Conservation (phyloP, 768 basidiomycete genomes). For the Tricholoma hemisulphureum region DNA sequence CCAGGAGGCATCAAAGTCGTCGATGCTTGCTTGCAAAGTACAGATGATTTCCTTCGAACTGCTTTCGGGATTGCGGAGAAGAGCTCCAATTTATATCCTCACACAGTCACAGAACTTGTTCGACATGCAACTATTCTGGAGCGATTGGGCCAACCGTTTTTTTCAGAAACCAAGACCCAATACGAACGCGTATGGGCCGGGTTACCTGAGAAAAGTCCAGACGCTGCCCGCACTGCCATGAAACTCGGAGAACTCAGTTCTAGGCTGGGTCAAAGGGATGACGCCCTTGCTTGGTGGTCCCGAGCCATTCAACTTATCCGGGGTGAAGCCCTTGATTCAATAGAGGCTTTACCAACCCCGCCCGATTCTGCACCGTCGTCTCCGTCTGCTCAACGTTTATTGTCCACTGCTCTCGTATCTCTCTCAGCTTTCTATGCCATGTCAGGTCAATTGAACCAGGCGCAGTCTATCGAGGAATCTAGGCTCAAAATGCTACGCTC, state of each 20-base stretch:
- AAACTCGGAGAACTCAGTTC: constrained; percentile 68
- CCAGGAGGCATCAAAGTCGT: constrained; percentile 42
- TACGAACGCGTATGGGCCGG: constrained; percentile 60
- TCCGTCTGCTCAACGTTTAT: constrained; percentile 61
- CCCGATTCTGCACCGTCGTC: constrained; percentile 48
- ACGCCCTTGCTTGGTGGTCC: constrained; percentile 69
- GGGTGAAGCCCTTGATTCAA: constrained; percentile 25
- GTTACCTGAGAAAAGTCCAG: constrained; percentile 35
- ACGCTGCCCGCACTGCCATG: constrained; percentile 54
- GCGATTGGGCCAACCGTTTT: constrained; percentile 51
- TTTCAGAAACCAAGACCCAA: constrained; percentile 53
- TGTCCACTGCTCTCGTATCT: constrained; percentile 64
- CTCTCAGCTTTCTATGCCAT: constrained; percentile 69
- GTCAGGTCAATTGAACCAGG: constrained; percentile 52
- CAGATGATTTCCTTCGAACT: constrained; percentile 51
- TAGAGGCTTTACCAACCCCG: constrained; percentile 23
- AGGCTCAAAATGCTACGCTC: constrained; percentile 55
- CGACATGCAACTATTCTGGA: constrained; percentile 60
- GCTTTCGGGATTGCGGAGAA: constrained; percentile 48
- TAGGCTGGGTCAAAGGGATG: constrained; percentile 49
- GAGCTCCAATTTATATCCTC: constrained; percentile 41
- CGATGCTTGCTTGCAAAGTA: constrained; percentile 53
- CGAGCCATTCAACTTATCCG: constrained; percentile 50
- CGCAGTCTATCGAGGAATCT: constrained; percentile 54
- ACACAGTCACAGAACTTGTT: constrained; percentile 55